Percentiles rank a stretch among this genome's conserved stretches.
phyloP scores from a whole-genome alignment of 768 basidiomycete genomes.

The Ramaria rubella region DNA sequence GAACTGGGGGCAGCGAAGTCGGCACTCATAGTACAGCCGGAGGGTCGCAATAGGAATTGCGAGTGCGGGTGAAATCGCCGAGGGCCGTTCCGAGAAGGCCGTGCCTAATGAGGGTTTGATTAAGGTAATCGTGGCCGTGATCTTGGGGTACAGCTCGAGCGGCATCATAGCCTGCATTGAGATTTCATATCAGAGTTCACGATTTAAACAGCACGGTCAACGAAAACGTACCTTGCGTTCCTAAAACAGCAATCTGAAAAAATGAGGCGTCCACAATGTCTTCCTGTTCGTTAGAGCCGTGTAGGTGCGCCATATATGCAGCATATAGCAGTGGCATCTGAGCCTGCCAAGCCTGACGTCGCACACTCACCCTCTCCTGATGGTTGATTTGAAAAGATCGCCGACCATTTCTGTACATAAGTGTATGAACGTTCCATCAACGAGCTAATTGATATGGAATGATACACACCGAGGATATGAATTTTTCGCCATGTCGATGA shows the following conservation, averaged over 20 bases:
- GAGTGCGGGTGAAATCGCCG: background rate
- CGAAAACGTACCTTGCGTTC: background rate
- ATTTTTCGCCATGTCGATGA: background rate
- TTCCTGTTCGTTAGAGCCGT: background rate
- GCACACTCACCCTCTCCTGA: background rate
- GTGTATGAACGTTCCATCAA: background rate
- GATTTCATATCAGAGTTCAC: background rate
- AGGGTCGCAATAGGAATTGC: background rate
- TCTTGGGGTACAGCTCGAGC: background rate
- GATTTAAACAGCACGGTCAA: background rate
- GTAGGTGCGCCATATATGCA: background rate
- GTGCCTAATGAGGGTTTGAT: constrained; percentile 1
- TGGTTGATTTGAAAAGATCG: background rate
- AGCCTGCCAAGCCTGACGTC: background rate
- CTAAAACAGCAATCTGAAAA: background rate
- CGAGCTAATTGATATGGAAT: background rate
- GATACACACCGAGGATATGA: background rate
- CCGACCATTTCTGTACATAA: background rate
- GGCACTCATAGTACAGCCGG: background rate
- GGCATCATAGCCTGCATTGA: background rate
- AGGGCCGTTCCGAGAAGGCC: constrained; percentile 1
- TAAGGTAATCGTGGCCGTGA: background rate
- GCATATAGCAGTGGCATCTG: background rate
- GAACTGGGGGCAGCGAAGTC: constrained; percentile 9
- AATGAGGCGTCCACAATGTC: background rate